phyloP scores from a whole-genome alignment of 192 early-diverging fungal species.

The Haplosporangium gracile region DNA sequence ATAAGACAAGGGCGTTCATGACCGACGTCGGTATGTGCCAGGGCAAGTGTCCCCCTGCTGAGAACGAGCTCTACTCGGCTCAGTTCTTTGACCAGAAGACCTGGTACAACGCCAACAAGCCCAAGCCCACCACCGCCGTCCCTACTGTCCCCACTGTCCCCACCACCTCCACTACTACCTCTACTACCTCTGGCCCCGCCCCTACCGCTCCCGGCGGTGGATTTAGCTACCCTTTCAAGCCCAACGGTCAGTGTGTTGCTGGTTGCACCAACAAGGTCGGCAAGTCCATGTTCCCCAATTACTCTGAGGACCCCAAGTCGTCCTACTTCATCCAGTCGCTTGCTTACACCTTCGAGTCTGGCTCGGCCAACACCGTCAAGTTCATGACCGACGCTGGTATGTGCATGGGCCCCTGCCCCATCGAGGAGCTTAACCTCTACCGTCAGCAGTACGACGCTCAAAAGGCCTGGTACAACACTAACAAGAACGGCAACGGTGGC shows the following conservation, averaged over 20 bases:
- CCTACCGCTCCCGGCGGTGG: conserved; percentile 3
- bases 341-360: conserved; percentile 24
- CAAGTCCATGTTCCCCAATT: conserved; percentile 30
- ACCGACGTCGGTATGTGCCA: conserved; percentile 27
- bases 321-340: conserved; percentile 40
- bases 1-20: conserved; percentile 28
- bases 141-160: background rate
- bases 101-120: conserved; percentile 36
- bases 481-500: conserved; percentile 21
- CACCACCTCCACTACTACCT: background rate
- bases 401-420: conserved; percentile 24
- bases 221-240: conserved; percentile 27
- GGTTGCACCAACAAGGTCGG: conserved; percentile 26
- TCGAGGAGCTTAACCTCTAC: conserved; percentile 17
- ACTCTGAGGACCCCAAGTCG: conserved; percentile 43
- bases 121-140: conserved; percentile 1
- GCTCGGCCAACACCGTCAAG: conserved; percentile 17
- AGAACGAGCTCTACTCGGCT: conserved; percentile 19
- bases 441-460: background rate
- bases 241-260: conserved; percentile 32
- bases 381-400: conserved; percentile 31
- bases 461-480: conserved; percentile 22
- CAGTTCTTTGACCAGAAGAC: conserved; percentile 6
- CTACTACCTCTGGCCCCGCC: background rate
- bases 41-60: conserved; percentile 4